Base-by-base conservation (phyloP, 1,139 yeast species). In the Yamadazyma diddensiae region DNA sequence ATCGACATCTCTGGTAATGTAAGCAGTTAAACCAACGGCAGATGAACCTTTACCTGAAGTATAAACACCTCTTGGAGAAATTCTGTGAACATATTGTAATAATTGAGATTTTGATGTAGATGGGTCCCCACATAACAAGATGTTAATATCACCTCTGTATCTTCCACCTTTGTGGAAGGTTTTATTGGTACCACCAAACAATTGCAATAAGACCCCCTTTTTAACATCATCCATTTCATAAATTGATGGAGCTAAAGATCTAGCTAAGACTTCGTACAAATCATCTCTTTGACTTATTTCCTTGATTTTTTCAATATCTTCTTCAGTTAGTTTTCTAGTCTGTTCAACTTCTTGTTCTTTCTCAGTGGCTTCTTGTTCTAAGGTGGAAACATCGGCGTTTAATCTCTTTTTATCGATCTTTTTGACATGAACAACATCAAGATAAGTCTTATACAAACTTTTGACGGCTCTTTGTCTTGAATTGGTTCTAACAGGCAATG, bases 21-120 rank as follows among this genome's bases (percentile, higher is more conserved):
- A 92, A 1, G 99, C 98, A 1, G 99, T 92, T 53, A 92, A 71
- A 67, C 99, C 99, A 35, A 92, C 99, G 0, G 99, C 99, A 15
- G 98, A 92, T 0, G 97, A 88, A 34, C 98, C 98, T 53, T 92
- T 92, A 60, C 99, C 99, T 1, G 97, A 88, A 2, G 99, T 92
- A 57, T 90, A 92, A 25, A 94, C 87, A 47, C 98, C 98, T 54
- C 98, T 73, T 24, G 99, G 99, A 0, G 98, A 95, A 45, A 92
- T 92, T 54, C 90, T 87, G 61, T 92, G 98, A 31, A 92, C 97
- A 47, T 92, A 92, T 52, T 88, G 94, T 46, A 92, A 69, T 36
- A 92, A 65, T 59, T 92, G 99, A 2, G 98, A 92, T 56, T 92
- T 92, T 9, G 97, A 82, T 3, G 99, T 92, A 7, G 97, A 90